A percentile compares a stretch with the other conserved stretches of the same genome.
phyloP scores from a whole-genome alignment of 495 filamentous ascomycete species.

The Hypoxylon intermedium region DNA sequence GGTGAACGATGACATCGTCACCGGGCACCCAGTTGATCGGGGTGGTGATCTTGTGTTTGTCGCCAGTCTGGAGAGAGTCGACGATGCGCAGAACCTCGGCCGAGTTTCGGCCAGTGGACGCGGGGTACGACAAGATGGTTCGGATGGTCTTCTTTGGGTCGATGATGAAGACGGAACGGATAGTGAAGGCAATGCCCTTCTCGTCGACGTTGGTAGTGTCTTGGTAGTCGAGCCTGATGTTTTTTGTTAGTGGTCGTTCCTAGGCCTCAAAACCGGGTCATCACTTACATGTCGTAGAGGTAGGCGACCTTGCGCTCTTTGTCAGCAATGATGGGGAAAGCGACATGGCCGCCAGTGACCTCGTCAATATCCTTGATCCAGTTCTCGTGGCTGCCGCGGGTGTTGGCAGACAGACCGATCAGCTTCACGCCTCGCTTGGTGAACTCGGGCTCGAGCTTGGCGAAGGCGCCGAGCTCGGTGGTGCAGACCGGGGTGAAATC shows the following conservation, averaged over 20 bases:
- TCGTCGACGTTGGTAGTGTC: constrained; percentile 83
- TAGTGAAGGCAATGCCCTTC: constrained; percentile 98
- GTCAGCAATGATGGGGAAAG: constrained; percentile 97
- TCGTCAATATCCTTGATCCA: constrained; percentile 99
- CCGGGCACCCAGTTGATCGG: constrained; percentile 91
- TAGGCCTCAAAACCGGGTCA: neutral
- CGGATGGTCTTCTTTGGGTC: constrained; percentile 98
- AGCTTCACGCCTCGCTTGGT: constrained; percentile 91
- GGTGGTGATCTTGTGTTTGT: constrained; percentile 93
- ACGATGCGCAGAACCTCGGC: constrained; percentile 94
- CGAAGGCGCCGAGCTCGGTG: constrained; percentile 96
- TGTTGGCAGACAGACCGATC: constrained; percentile 91
- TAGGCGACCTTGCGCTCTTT: constrained; percentile 92
- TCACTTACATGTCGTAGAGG: constrained; percentile 89
- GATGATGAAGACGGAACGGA: constrained; percentile 98
- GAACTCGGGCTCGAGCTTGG: constrained; percentile 97
- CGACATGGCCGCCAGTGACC: constrained; percentile 78
- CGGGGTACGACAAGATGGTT: constrained; percentile 94
- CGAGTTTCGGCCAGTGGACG: constrained; percentile 95
- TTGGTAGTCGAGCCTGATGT: constrained; percentile 76
- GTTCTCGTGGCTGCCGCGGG: constrained; percentile 65
- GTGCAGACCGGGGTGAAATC: constrained; percentile 96
- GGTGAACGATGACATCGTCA: constrained; percentile 96
- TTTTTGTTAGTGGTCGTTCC: constrained; percentile 4
- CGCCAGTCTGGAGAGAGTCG: constrained; percentile 95